Evolutionary conservation across 2,329 filamentous ascomycete genomes (phyloP).

Genomic region (Epichloe amarillans): DNA sequence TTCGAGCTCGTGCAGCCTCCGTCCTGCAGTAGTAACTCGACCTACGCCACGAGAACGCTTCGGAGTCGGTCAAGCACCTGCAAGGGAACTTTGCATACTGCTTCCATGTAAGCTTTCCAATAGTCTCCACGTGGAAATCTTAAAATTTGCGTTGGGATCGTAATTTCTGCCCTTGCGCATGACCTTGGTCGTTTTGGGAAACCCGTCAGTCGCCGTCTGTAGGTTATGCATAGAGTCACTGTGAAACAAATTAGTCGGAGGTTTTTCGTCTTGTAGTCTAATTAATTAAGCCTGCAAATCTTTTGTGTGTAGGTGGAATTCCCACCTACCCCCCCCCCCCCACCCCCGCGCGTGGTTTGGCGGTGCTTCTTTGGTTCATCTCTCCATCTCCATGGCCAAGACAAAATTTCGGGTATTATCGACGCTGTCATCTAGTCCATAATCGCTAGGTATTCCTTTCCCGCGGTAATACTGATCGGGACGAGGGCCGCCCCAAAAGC

Average conservation of each 20-base stretch:
- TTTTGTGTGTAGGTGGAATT: no score
- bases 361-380: no score
- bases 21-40: not conserved
- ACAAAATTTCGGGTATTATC: not conserved
- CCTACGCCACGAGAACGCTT: not conserved
- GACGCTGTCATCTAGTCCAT: not conserved
- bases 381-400: no score
- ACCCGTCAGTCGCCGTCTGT: not conserved
- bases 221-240: not conserved
- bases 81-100: not conserved
- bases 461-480: not conserved
- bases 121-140: not conserved
- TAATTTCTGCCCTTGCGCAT: not conserved
- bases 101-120: not conserved
- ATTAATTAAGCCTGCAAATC: no score
- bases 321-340: no score
- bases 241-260: not conserved
- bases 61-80: not conserved
- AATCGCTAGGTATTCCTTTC: not conserved
- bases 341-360: no score
- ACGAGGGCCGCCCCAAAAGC: not conserved
- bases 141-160: not conserved
- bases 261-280: no score
- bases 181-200: not conserved
- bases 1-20: not conserved